Conservation (phyloP, 192 early-diverging fungal genomes). For the Coemansia guatemalensis region DNA sequence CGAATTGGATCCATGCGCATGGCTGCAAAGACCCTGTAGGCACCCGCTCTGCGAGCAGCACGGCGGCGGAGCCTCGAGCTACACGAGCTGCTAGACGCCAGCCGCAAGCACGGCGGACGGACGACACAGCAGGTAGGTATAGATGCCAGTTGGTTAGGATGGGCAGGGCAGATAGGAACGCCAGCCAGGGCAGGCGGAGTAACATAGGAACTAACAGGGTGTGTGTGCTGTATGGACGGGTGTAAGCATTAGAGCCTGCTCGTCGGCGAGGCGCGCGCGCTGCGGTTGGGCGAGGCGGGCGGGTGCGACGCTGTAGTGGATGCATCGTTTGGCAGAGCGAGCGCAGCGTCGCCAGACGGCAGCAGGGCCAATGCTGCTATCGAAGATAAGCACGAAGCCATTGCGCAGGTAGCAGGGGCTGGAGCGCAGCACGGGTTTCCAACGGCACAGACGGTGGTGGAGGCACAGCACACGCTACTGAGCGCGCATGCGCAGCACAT, state of each 20-base stretch:
- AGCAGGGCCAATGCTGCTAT: conserved; percentile 8
- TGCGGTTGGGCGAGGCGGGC: conserved; percentile 3
- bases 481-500: conserved; percentile 27
- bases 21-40: conserved; percentile 19
- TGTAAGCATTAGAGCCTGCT: conserved; percentile 17
- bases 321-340: background rate
- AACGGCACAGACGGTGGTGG: conserved; percentile 5
- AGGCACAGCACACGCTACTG: conserved; percentile 29
- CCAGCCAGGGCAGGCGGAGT: no score
- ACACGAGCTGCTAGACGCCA: conserved; percentile 24
- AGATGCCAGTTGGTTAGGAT: background rate
- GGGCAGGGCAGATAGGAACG: no score
- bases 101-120: conserved; percentile 14
- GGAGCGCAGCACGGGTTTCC: conserved; percentile 1
- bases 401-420: conserved; percentile 21
- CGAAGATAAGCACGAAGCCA: conserved; percentile 19
- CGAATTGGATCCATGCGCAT: no score
- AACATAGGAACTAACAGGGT: background rate
- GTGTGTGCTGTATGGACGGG: background rate
- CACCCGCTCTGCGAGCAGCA: conserved; percentile 20
- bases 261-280: conserved; percentile 18
- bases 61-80: conserved; percentile 44
- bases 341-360: background rate
- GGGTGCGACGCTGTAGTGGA: background rate
- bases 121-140: conserved; percentile 15